phyloP scores from a whole-genome alignment of 257 asterid genomes.

The Voacanga thouarsii region DNA sequence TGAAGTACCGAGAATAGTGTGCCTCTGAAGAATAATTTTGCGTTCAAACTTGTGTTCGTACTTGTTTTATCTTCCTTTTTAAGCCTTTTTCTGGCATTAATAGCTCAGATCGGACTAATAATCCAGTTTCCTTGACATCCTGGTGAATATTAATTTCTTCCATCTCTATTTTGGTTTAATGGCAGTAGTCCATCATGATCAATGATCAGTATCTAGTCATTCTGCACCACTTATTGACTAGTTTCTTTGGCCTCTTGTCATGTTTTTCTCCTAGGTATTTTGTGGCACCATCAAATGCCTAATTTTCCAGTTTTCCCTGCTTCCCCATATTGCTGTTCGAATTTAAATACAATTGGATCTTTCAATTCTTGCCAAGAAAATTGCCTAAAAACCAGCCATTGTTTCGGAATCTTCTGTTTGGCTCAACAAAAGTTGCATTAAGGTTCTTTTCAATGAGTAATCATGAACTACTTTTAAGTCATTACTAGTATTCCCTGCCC shows the following conservation, averaged over 20 bases:
- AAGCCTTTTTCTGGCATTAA: not conserved
- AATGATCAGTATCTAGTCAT: not conserved
- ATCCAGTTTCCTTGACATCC: not conserved
- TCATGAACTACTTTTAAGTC: not conserved
- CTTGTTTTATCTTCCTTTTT: not conserved
- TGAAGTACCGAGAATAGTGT: not conserved
- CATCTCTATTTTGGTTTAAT: not conserved
- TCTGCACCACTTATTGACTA: too few relatives aligned
- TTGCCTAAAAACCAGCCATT: not conserved
- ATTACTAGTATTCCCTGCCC: constrained; percentile 2
- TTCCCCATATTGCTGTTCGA: not conserved
- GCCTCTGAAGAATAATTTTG: not conserved
- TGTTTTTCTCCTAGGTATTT: too few relatives aligned
- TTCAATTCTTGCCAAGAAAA: not conserved
- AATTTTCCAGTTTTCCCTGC: not conserved
- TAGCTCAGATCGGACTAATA: not conserved
- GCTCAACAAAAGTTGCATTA: not conserved
- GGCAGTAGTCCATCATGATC: not conserved
- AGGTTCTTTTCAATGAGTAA: not conserved
- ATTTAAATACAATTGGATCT: not conserved
- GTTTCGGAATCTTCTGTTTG: not conserved
- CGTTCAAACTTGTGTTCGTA: not conserved
- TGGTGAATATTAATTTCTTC: not conserved
- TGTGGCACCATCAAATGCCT: too few relatives aligned
- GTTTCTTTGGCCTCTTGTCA: too few relatives aligned